Evolutionary conservation across 352 stramenopile species (phyloP).

Genomic region (Pythium periplocum): DNA sequence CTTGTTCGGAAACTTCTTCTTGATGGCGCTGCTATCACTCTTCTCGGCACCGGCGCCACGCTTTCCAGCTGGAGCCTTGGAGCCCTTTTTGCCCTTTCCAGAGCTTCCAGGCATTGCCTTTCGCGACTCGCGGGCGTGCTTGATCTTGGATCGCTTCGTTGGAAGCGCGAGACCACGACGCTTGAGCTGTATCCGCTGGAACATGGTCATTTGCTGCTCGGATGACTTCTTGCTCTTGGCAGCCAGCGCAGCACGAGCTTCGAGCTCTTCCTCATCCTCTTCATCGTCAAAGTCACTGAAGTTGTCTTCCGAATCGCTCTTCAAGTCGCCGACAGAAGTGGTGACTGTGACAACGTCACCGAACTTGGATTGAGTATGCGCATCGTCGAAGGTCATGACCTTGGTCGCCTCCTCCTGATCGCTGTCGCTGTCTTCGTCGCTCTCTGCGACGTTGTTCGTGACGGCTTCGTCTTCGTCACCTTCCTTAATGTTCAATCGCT

Average conservation of each 20-base stretch:
- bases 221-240: conserved; percentile 37
- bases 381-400: conserved; percentile 75
- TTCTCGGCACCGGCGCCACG: conserved; percentile 12
- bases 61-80: conserved; percentile 5
- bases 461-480: conserved; percentile 21
- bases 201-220: conserved; percentile 72
- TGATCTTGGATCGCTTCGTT: conserved; percentile 81
- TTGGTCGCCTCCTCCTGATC: conserved; percentile 23
- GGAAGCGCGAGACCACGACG: conserved; percentile 75
- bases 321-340: conserved; percentile 70
- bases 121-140: conserved; percentile 57
- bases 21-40: conserved; percentile 17
- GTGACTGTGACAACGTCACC: conserved; percentile 84
- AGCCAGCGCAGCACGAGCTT: conserved; percentile 18
- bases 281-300: conserved; percentile 43
- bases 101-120: conserved; percentile 50
- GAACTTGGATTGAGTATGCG: conserved; percentile 82
- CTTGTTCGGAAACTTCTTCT: conserved; percentile 29
- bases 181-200: conserved; percentile 87
- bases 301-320: conserved; percentile 73
- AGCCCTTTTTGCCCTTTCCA: conserved; percentile 37
- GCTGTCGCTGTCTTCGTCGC: conserved; percentile 25
- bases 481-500: conserved; percentile 8
- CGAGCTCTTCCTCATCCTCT: conserved; percentile 21
- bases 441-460: conserved; percentile 25